phyloP scores from a whole-genome alignment of 164 flowering plant genomes.

The Berberis thunbergii region DNA sequence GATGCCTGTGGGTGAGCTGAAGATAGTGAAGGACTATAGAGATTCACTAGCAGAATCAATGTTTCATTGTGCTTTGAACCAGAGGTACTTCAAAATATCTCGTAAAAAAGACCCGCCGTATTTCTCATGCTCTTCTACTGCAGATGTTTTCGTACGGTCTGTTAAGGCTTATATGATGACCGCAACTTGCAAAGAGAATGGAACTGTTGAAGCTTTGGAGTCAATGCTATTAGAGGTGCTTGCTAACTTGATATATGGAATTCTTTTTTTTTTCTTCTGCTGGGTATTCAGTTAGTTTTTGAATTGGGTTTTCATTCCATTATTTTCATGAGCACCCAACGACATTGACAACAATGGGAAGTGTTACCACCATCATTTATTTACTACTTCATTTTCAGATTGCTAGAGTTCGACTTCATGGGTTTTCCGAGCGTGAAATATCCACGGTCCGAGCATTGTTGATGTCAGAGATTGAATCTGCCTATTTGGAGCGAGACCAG shows the following conservation, averaged over 20 bases:
- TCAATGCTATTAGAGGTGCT: constrained; percentile 83
- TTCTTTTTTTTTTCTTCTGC: background rate
- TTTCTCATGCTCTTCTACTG: constrained; percentile 81
- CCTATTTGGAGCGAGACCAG: constrained; percentile 93
- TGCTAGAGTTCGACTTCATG: constrained; percentile 76
- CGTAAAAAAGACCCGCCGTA: constrained; percentile 83
- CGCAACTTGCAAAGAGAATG: constrained; percentile 82
- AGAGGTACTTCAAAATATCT: constrained; percentile 78
- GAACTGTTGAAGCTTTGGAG: constrained; percentile 71
- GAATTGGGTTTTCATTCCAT: too few relatives aligned
- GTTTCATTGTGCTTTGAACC: constrained; percentile 85
- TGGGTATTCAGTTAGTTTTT: background rate
- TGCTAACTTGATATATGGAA: constrained; percentile 4
- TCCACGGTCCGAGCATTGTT: constrained; percentile 62
- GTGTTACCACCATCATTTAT: background rate
- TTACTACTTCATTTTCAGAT: constrained; percentile 34
- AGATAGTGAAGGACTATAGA: constrained; percentile 78
- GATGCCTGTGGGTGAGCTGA: constrained; percentile 62
- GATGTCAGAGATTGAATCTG: constrained; percentile 94
- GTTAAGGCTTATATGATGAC: constrained; percentile 75
- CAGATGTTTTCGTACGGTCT: constrained; percentile 70
- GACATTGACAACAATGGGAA: background rate
- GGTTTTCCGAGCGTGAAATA: constrained; percentile 91
- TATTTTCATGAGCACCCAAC: background rate
- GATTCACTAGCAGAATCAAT: constrained; percentile 74